Evolutionary conservation across 139 green algal species (phyloP).

Genomic region (Dunaliella primolecta): DNA sequence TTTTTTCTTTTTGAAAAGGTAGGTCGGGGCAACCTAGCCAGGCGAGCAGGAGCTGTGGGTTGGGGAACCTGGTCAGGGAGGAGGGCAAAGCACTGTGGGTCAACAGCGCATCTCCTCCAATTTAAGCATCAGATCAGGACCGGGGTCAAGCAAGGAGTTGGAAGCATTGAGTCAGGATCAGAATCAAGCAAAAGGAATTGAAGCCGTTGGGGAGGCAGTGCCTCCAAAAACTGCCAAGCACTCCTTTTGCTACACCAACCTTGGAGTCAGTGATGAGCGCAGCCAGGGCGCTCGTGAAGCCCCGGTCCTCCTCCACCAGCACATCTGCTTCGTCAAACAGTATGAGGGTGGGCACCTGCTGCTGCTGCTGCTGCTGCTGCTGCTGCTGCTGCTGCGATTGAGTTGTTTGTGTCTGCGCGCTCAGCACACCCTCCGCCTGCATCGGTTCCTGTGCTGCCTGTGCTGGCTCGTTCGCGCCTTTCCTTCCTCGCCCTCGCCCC

Average conservation of each 20-base stretch:
- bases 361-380: constrained; percentile 13
- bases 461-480: background rate
- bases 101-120: no score
- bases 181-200: no score
- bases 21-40: no score
- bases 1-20: no score
- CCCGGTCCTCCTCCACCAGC: constrained; percentile 39
- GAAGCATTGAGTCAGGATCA: no score
- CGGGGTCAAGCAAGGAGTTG: no score
- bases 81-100: no score
- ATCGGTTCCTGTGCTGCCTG: background rate
- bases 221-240: no score
- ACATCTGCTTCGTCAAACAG: constrained; percentile 53
- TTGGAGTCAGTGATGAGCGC: constrained; percentile 39
- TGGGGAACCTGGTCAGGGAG: no score
- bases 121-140: no score
- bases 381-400: background rate
- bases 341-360: constrained; percentile 33
- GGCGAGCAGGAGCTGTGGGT: no score
- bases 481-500: background rate
- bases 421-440: background rate
- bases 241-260: constrained; percentile 17
- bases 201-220: no score
- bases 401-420: background rate
- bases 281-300: constrained; percentile 31